Conservation (phyloP, 768 basidiomycete genomes). For the Rhizopogon vesiculosus region DNA sequence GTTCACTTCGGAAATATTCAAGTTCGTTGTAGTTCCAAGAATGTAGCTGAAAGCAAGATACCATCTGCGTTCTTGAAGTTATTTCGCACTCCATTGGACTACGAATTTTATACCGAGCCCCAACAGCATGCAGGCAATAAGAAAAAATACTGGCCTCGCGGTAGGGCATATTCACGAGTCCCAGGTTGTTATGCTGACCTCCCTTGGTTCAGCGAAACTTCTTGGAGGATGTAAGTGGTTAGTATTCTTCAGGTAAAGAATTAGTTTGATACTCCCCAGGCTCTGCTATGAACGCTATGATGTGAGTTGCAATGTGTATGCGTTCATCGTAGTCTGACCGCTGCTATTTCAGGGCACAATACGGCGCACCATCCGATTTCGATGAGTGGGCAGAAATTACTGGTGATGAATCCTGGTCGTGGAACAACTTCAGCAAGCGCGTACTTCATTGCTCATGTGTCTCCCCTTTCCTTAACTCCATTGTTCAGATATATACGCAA, state of each 20-base stretch:
- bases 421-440: slow-evolving; percentile 49
- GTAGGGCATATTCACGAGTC: slow-evolving; percentile 24
- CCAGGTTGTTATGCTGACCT: not conserved
- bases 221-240: slow-evolving; percentile 64
- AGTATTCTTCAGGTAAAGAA: not conserved
- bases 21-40: slow-evolving; percentile 35
- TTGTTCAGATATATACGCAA: slow-evolving; percentile 59
- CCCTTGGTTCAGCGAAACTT: slow-evolving; percentile 43
- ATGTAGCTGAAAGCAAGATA: slow-evolving; percentile 35
- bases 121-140: slow-evolving; percentile 44
- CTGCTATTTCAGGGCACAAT: slow-evolving; percentile 35
- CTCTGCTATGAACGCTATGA: slow-evolving; percentile 59
- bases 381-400: slow-evolving; percentile 57
- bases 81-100: slow-evolving; percentile 44
- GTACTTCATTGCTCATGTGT: not conserved
- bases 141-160: slow-evolving; percentile 61
- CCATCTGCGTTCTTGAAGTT: slow-evolving; percentile 41
- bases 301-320: slow-evolving; percentile 21
- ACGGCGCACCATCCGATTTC: slow-evolving; percentile 63
- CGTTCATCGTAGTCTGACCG: slow-evolving; percentile 4
- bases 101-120: slow-evolving; percentile 50
- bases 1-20: not conserved
- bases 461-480: not conserved
- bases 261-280: slow-evolving; percentile 27
- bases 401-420: slow-evolving; percentile 51